These are phyloP conservation scores for Glonium stellatum DNA, from an alignment of 495 filamentous ascomycete species.

Conservation along the genomic window DNA sequence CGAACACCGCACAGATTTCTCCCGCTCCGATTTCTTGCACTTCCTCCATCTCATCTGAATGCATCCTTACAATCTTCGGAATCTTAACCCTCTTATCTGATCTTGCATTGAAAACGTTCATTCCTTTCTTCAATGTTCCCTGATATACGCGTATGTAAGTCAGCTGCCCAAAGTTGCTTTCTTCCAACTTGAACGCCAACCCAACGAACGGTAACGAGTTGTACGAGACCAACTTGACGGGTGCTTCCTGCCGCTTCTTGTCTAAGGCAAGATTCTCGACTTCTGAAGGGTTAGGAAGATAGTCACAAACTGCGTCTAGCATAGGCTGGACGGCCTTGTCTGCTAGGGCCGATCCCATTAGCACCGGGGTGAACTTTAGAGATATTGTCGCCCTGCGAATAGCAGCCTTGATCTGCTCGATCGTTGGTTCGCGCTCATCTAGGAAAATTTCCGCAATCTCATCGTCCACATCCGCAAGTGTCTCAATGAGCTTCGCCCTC, in stretches of 20 bases:
- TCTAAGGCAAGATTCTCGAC: slow-evolving; percentile 89
- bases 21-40: slow-evolving; percentile 84
- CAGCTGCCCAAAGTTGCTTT: slow-evolving; percentile 96
- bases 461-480: slow-evolving; percentile 94
- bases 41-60: slow-evolving; percentile 99
- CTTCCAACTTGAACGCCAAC: slow-evolving; percentile 97
- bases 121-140: slow-evolving; percentile 78
- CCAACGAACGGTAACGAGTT: slow-evolving; percentile 90
- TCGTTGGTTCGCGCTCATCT: slow-evolving; percentile 70
- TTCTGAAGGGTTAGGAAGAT: slow-evolving; percentile 86
- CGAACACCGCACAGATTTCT: slow-evolving; percentile 98
- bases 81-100: slow-evolving; percentile 94
- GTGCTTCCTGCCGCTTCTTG: slow-evolving; percentile 63
- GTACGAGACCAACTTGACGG: slow-evolving; percentile 83
- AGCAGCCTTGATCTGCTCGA: slow-evolving; percentile 77
- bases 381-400: slow-evolving; percentile 82
- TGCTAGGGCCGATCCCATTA: slow-evolving; percentile 92
- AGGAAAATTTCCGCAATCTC: slow-evolving; percentile 97
- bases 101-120: slow-evolving; percentile 87
- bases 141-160: slow-evolving; percentile 99
- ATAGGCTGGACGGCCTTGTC: slow-evolving; percentile 96
- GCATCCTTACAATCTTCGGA: slow-evolving; percentile 97
- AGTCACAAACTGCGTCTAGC: slow-evolving; percentile 95
- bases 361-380: slow-evolving; percentile 87
- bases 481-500: slow-evolving; percentile 80